Conservation (phyloP, 768 basidiomycete species). For the Tulasnella sp. region DNA sequence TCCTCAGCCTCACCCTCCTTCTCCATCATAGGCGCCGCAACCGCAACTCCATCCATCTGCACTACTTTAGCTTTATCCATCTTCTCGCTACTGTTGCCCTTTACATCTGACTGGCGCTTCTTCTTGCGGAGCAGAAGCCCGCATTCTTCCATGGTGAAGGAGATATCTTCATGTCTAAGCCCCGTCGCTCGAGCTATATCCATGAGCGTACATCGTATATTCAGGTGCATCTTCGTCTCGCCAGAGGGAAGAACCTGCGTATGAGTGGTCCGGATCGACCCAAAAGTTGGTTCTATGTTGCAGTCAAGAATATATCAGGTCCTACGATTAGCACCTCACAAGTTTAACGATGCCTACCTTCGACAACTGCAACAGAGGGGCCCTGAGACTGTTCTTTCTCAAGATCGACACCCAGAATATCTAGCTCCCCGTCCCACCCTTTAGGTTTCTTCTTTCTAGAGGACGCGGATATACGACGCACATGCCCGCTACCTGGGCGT, state of each 20-base stretch:
- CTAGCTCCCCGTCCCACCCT: slow-evolving; percentile 14
- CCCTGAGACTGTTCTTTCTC: slow-evolving; percentile 25
- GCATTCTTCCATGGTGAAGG: slow-evolving; percentile 80
- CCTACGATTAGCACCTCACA: no score
- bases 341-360: slow-evolving; percentile 29
- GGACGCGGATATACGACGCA: slow-evolving; percentile 43
- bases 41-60: neutral
- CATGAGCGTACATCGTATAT: slow-evolving; percentile 57
- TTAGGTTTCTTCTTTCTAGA: slow-evolving; percentile 21
- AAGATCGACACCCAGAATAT: slow-evolving; percentile 20
- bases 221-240: slow-evolving; percentile 56
- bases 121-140: slow-evolving; percentile 52
- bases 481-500: neutral
- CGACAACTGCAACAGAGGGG: slow-evolving; percentile 26
- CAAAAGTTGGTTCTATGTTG: slow-evolving; percentile 11
- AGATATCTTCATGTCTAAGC: slow-evolving; percentile 72
- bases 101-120: neutral
- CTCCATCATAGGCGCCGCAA: neutral
- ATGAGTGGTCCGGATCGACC: slow-evolving; percentile 40
- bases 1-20: slow-evolving; percentile 25
- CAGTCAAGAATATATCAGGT: neutral
- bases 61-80: neutral
- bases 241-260: slow-evolving; percentile 52
- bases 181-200: slow-evolving; percentile 72
- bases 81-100: neutral